Conservation (phyloP, 2,329 filamentous ascomycete species). For the Endocalyx cinctus region DNA sequence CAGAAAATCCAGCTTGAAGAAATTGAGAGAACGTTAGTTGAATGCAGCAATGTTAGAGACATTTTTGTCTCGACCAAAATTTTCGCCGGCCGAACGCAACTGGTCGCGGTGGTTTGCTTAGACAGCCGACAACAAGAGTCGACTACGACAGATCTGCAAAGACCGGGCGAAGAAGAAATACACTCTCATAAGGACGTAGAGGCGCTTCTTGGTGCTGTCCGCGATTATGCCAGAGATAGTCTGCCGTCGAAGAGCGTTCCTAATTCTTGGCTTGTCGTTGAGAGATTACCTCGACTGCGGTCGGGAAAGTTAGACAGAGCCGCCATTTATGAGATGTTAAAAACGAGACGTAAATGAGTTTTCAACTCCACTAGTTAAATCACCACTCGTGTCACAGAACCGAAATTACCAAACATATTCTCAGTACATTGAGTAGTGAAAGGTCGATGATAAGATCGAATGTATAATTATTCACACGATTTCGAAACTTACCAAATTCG, state of each 20-base stretch:
- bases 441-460: too few relatives aligned
- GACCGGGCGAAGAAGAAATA: background rate
- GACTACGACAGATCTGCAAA: background rate
- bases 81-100: constrained; percentile 3
- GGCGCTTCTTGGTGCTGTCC: constrained; percentile 1
- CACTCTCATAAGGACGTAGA: background rate
- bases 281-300: constrained; percentile 2
- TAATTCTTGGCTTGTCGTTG: constrained; percentile 6
- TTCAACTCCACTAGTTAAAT: too few relatives aligned
- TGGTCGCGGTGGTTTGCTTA: constrained; percentile 4
- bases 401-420: too few relatives aligned
- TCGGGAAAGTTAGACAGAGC: constrained; percentile 5
- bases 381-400: too few relatives aligned
- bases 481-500: too few relatives aligned
- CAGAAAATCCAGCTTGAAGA: constrained; percentile 39
- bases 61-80: constrained; percentile 2
- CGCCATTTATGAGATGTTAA: too few relatives aligned
- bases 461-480: too few relatives aligned
- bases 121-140: too few relatives aligned
- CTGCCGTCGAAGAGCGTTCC: constrained; percentile 4
- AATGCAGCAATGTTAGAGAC: constrained; percentile 2
- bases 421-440: too few relatives aligned
- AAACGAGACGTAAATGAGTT: too few relatives aligned
- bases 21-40: constrained; percentile 9
- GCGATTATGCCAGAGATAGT: constrained; percentile 2